Conservation (phyloP, 768 basidiomycete genomes). For the Russula emetica region DNA sequence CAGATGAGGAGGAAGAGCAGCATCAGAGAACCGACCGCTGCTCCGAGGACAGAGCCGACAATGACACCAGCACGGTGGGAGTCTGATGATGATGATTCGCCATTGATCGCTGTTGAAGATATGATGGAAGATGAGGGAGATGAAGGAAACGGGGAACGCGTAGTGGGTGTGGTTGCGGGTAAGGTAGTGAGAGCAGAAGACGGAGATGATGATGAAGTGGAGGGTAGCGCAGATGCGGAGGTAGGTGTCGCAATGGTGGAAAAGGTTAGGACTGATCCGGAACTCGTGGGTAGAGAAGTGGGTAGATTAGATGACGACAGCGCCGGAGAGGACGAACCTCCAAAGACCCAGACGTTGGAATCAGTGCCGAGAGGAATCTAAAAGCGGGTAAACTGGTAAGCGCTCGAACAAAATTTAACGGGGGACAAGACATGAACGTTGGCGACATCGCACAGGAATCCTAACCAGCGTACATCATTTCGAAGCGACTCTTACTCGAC, state of each 20-base stretch:
- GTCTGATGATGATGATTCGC: background rate
- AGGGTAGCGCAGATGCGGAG: background rate
- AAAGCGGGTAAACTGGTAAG: constrained; percentile 11
- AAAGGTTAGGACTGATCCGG: constrained; percentile 31
- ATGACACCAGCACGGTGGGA: constrained; percentile 12
- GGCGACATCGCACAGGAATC: background rate
- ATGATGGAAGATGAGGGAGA: background rate
- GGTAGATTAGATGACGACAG: constrained; percentile 32
- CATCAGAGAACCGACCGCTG: constrained; percentile 21
- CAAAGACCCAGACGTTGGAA: constrained; percentile 63
- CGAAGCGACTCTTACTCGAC: background rate
- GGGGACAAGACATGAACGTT: constrained; percentile 2
- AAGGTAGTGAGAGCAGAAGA: constrained; percentile 7
- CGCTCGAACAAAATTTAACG: background rate
- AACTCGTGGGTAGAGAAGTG: constrained; percentile 18
- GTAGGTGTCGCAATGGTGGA: constrained; percentile 28
- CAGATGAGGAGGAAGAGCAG: constrained; percentile 20
- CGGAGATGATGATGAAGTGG: constrained; percentile 5
- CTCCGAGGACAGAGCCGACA: constrained; percentile 24
- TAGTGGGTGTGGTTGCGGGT: background rate
- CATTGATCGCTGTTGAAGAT: background rate
- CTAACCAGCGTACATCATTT: background rate
- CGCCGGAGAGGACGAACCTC: constrained; percentile 64
- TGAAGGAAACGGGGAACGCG: background rate
- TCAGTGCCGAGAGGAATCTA: constrained; percentile 70